These are phyloP conservation scores for Vitis hybrid DNA, from an alignment of 177 flowering plant genomes.

Conservation along the genomic window DNA sequence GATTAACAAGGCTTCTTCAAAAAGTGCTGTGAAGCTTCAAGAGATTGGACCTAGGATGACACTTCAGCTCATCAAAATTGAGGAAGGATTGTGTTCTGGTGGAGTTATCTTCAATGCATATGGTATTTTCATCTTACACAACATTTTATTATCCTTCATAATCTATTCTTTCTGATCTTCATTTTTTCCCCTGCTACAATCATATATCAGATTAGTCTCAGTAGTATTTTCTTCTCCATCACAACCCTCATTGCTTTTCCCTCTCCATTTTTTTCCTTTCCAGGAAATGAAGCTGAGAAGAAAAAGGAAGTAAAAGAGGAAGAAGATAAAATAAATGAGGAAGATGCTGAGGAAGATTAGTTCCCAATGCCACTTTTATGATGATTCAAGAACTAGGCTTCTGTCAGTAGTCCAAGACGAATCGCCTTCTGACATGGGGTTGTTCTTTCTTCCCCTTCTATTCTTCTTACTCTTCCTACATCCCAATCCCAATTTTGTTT, in stretches of 20 bases:
- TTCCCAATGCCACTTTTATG: no score
- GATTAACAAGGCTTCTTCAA: conserved; percentile 67
- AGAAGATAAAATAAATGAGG: conserved; percentile 9
- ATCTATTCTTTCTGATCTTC: background rate
- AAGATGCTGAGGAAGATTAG: conserved; percentile 14
- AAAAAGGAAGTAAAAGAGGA: conserved; percentile 20
- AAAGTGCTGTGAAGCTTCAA: conserved; percentile 94
- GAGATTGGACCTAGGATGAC: conserved; percentile 99
- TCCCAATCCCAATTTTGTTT: no score
- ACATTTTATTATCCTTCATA: background rate
- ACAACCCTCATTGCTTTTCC: background rate
- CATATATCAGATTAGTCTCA: no score
- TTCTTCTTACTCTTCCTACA: no score
- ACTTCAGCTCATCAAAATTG: conserved; percentile 76
- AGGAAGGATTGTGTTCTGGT: conserved; percentile 88
- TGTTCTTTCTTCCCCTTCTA: no score
- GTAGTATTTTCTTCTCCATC: background rate
- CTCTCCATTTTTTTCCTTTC: background rate
- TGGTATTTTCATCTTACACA: conserved; percentile 38
- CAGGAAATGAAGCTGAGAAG: conserved; percentile 31
- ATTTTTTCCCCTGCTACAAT: background rate
- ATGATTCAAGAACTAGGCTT: no score
- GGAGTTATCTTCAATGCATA: conserved; percentile 70
- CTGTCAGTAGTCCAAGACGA: no score
- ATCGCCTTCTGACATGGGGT: no score